Conservation (phyloP, 257 asterid genomes). For the Euphrasia confusa region DNA sequence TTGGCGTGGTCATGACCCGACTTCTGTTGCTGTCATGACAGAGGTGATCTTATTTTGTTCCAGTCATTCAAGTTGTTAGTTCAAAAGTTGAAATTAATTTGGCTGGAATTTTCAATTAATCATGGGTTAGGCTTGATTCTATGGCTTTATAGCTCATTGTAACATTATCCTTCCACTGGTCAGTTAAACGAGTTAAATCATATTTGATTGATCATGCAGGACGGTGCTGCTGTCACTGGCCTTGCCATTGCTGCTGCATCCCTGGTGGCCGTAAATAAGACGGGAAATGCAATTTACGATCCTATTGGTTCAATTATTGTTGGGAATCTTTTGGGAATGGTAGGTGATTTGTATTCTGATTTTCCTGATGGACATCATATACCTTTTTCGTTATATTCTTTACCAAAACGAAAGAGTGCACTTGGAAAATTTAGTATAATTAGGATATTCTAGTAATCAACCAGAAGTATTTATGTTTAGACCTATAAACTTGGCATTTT, state of each 20-base stretch:
- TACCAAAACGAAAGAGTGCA: not conserved
- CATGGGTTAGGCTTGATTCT: not conserved
- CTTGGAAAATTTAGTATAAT: slow-evolving; percentile 3
- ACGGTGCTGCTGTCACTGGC: slow-evolving; percentile 99
- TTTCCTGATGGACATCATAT: slow-evolving; percentile 14
- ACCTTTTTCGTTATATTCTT: not conserved
- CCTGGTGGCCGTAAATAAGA: slow-evolving; percentile 77
- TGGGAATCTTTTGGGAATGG: slow-evolving; percentile 97
- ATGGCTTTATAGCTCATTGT: not conserved
- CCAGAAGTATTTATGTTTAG: not conserved
- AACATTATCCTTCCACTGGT: not conserved
- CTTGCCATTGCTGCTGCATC: slow-evolving; percentile 94
- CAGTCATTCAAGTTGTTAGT: slow-evolving; percentile 22
- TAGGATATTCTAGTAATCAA: not conserved
- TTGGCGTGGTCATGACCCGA: slow-evolving; percentile 99
- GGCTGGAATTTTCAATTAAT: slow-evolving; percentile 6
- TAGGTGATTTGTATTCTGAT: slow-evolving; percentile 30
- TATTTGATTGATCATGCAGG: slow-evolving; percentile 43
- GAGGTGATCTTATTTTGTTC: slow-evolving; percentile 56
- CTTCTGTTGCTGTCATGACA: slow-evolving; percentile 98
- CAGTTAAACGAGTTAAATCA: slow-evolving; percentile 16
- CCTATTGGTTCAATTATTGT: slow-evolving; percentile 93
- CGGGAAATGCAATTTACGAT: slow-evolving; percentile 96
- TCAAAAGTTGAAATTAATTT: slow-evolving; percentile 10
- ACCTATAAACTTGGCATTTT: not conserved